Percentiles rank a stretch among this genome's conserved stretches.
phyloP scores from a whole-genome alignment of 208 protist species.

The Sergeia podlipaevii region DNA sequence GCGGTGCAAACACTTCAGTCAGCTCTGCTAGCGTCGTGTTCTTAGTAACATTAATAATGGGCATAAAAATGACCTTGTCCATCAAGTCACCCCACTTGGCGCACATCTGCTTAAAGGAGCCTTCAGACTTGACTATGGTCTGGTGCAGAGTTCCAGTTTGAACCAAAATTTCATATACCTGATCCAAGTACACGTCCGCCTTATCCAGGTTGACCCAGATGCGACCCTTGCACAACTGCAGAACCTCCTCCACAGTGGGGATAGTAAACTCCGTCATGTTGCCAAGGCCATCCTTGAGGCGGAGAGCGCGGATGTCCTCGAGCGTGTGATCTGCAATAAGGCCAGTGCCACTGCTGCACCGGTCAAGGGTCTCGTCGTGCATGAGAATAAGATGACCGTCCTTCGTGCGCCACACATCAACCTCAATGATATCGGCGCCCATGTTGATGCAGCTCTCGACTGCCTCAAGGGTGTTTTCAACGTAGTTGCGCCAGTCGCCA shows the following conservation, averaged over 20 bases:
- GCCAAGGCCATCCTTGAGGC: constrained; percentile 60
- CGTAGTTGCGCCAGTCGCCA: constrained; percentile 69
- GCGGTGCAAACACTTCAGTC: constrained; percentile 18
- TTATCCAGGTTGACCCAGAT: constrained; percentile 64
- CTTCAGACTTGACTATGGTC: constrained; percentile 59
- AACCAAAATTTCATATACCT: constrained; percentile 36
- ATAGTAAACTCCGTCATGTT: constrained; percentile 74
- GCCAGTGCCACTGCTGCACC: constrained; percentile 37
- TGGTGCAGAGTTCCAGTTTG: constrained; percentile 39
- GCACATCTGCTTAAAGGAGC: constrained; percentile 30
- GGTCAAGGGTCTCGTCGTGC: constrained; percentile 67
- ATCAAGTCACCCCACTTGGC: constrained; percentile 37
- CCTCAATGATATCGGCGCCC: constrained; percentile 63
- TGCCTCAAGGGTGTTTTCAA: constrained; percentile 73
- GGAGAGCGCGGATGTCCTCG: constrained; percentile 34
- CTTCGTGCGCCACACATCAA: constrained; percentile 57
- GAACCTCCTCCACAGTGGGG: constrained; percentile 49
- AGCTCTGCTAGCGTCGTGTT: constrained; percentile 36
- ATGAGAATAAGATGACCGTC: constrained; percentile 58
- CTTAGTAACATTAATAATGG: constrained; percentile 36
- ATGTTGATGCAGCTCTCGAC: constrained; percentile 59
- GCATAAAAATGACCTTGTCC: constrained; percentile 59
- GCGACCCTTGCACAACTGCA: constrained; percentile 26
- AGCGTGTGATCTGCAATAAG: constrained; percentile 46
- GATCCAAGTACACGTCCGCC: constrained; percentile 54